Percentiles rank a stretch among this genome's conserved stretches.
phyloP scores from a whole-genome alignment of 345 rosid genomes.

The Arabidopsis suecica region DNA sequence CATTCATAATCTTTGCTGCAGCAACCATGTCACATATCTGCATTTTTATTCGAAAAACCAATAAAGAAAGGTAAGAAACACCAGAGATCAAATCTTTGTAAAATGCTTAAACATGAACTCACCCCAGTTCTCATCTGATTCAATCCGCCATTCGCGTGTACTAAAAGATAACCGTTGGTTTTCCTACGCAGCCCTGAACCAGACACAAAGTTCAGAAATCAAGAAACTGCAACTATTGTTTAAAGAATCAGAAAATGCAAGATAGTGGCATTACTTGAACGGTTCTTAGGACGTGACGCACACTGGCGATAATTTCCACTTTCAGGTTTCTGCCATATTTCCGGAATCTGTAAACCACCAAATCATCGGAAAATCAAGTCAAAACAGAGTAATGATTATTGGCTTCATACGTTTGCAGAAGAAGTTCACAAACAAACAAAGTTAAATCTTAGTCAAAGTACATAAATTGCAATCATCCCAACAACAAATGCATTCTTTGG shows the following conservation, averaged over 20 bases:
- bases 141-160: constrained; percentile 96
- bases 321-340: constrained; percentile 92
- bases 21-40: constrained; percentile 99
- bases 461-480: constrained; percentile 18
- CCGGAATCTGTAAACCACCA: constrained; percentile 58
- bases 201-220: constrained; percentile 12
- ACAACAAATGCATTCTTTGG: constrained; percentile 14
- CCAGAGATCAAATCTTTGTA: constrained; percentile 1
- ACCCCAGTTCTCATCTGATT: constrained; percentile 99
- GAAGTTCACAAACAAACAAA: constrained; percentile 11
- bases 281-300: constrained; percentile 63
- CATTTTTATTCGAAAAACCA: constrained; percentile 30
- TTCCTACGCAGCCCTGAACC: constrained; percentile 47
- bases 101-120: constrained; percentile 31
- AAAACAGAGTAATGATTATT: neutral
- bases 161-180: constrained; percentile 86
- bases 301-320: constrained; percentile 65
- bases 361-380: neutral
- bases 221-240: neutral
- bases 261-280: constrained; percentile 52
- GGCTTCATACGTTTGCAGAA: constrained; percentile 21
- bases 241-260: neutral
- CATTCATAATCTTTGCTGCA: constrained; percentile 93
- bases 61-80: constrained; percentile 14
- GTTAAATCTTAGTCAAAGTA: constrained; percentile 30